A percentile compares a stretch with the other conserved stretches of the same genome.
phyloP scores from a whole-genome alignment of 139 green algal species.

The Klebsormidium nitens region DNA sequence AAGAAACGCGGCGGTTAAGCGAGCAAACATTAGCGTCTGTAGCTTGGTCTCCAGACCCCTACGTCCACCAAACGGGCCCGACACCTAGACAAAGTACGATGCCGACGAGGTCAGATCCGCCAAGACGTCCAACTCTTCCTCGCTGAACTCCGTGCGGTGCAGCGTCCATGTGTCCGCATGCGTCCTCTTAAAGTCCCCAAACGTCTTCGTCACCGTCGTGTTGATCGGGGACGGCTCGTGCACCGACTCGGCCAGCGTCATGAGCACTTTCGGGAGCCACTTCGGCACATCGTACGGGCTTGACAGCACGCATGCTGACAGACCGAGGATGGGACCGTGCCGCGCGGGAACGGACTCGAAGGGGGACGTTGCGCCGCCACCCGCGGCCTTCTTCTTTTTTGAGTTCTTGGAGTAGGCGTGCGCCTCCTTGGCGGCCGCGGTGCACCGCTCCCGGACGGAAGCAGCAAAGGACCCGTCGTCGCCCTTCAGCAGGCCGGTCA shows the following conservation, averaged over 20 bases:
- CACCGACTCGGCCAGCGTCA: slow-evolving; percentile 27
- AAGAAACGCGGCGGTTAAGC: too few relatives aligned
- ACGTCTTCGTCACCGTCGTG: slow-evolving; percentile 33
- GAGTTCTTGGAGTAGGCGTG: too few relatives aligned
- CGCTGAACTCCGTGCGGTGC: slow-evolving; percentile 19
- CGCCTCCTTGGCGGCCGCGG: too few relatives aligned
- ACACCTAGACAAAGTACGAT: too few relatives aligned
- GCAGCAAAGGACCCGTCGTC: too few relatives aligned
- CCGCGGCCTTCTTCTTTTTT: not conserved
- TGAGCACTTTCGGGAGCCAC: slow-evolving; percentile 27
- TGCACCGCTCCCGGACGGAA: too few relatives aligned
- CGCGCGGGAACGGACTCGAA: not conserved
- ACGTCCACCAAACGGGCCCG: too few relatives aligned
- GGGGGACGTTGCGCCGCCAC: not conserved
- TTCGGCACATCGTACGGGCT: slow-evolving; percentile 74
- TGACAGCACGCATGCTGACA: slow-evolving; percentile 73
- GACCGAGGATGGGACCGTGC: slow-evolving; percentile 55
- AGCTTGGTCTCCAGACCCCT: too few relatives aligned
- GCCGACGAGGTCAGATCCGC: too few relatives aligned
- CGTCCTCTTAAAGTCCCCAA: slow-evolving; percentile 42
- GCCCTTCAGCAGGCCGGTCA: slow-evolving; percentile 61
- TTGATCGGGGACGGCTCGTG: slow-evolving; percentile 51
- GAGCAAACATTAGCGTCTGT: too few relatives aligned
- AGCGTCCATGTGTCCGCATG: slow-evolving; percentile 43
- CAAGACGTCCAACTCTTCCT: slow-evolving; percentile 37